phyloP scores from a whole-genome alignment of 257 asterid genomes.

The Penstemon eatonii region DNA sequence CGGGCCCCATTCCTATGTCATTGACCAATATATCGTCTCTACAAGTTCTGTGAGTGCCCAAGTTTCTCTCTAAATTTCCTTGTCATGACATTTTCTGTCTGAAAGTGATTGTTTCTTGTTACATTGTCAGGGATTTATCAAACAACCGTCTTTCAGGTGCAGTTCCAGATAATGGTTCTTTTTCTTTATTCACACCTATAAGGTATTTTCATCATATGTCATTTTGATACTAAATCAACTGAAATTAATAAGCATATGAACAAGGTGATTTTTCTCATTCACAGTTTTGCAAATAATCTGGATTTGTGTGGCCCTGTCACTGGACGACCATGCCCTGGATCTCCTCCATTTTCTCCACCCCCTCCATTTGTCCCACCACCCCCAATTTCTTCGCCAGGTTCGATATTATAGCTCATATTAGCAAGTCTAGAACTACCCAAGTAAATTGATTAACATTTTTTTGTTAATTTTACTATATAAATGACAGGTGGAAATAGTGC shows the following conservation, averaged over 20 bases:
- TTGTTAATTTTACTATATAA: conserved; percentile 1
- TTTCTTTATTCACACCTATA: conserved; percentile 92
- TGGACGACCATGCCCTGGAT: conserved; percentile 97
- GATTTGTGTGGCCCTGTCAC: conserved; percentile 95
- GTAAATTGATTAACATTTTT: background rate
- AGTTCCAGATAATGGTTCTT: conserved; percentile 96
- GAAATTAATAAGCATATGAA: conserved; percentile 26
- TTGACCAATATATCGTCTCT: conserved; percentile 81
- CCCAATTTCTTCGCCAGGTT: conserved; percentile 82
- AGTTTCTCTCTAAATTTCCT: conserved; percentile 10
- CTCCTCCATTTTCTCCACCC: conserved; percentile 99
- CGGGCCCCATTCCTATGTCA: conserved; percentile 75
- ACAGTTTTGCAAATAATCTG: conserved; percentile 94
- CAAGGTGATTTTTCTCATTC: conserved; percentile 14
- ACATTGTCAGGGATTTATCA: conserved; percentile 76
- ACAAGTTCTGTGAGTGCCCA: conserved; percentile 86
- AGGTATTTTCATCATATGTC: conserved; percentile 50
- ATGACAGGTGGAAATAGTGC: conserved; percentile 46
- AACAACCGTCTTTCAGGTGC: conserved; percentile 84
- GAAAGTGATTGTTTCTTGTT: conserved; percentile 13
- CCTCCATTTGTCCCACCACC: conserved; percentile 96
- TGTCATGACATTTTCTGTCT: background rate
- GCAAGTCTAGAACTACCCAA: too few relatives aligned
- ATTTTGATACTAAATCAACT: conserved; percentile 5
- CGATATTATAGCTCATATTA: too few relatives aligned